Evolutionary conservation across 2,329 filamentous ascomycete genomes (phyloP), one percentile per base, ranked within the genome.

Genomic region (Botrytis squamosa): DNA sequence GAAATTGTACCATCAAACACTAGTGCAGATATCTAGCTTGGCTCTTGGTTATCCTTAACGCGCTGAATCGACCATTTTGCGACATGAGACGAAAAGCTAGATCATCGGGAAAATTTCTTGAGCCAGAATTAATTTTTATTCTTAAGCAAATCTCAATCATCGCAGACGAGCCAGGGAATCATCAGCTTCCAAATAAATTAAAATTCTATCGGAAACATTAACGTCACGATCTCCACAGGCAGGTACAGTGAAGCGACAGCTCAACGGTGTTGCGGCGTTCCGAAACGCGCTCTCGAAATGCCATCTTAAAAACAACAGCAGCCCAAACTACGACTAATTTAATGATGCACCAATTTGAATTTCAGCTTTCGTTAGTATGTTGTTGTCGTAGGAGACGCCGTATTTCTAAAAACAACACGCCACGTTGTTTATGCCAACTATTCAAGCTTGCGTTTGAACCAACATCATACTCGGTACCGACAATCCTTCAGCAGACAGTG

Each of bases 61-160:
- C n/a, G 42, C 55, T 46, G 40, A 70, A 70, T 57, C 36, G 62
- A 70, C 25, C 55, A 44, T 38, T 59, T 64, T 38, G 33, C 25
- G 29, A 49, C n/a, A 64, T 38, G 55, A 71, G 59, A 65, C 40
- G 69, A 33, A 57, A 68, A 52, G 29, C 57, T 71, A 52, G 33
- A 65, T 65, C 33, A 42, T 71, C 59, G 69, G 69, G 46, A 33
- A 36, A 33, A 40, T 65, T 65, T 40, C 60, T 65, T 42, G 25
- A 42, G 40, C 44, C n/a, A 33, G 42, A 64, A 38, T 29, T 64
- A 20, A 40, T 64, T 57, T 42, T 29, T 9, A 25, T 52, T 40
- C 25, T 57, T 3, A 12, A 14, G 33, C 33, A 33, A 33, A 67
- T 52, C 64, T 22, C 16, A 40, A 55, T 42, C 36, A 33, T 22